Conservation (phyloP, 2,329 filamentous ascomycete species). For the Didymella sp. region DNA sequence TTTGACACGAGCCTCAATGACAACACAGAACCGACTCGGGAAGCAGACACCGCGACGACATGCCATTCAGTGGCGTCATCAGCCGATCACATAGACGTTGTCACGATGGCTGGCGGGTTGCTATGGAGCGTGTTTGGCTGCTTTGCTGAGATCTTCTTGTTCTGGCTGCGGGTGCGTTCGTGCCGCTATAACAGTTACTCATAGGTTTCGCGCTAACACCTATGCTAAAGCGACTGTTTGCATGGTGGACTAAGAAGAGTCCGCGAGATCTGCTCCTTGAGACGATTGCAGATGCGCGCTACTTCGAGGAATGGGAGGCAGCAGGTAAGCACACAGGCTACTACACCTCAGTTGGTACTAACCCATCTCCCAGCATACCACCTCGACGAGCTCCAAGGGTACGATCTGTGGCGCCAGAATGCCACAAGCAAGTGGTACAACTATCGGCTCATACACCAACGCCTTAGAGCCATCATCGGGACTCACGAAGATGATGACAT, state of each 20-base stretch:
- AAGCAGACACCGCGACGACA: constrained; percentile 39
- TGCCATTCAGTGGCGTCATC: constrained; percentile 24
- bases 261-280: constrained; percentile 71
- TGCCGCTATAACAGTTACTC: constrained; percentile 8
- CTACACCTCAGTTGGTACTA: not conserved
- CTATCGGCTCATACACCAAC: constrained; percentile 80
- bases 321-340: constrained; percentile 49
- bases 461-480: constrained; percentile 72
- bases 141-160: constrained; percentile 49
- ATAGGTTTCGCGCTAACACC: not conserved
- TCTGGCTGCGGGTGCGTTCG: constrained; percentile 51
- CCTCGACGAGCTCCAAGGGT: constrained; percentile 80
- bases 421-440: constrained; percentile 84
- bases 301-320: constrained; percentile 86
- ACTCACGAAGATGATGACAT: constrained; percentile 76
- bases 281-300: constrained; percentile 68
- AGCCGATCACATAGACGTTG: constrained; percentile 13
- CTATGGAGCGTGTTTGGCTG: constrained; percentile 43
- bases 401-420: constrained; percentile 86
- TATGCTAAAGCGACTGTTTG: constrained; percentile 66
- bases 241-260: constrained; percentile 71
- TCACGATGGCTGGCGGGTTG: constrained; percentile 31
- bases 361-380: constrained; percentile 63
- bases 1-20: constrained; percentile 19
- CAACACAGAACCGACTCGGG: constrained; percentile 25